Evolutionary conservation across 2,329 filamentous ascomycete species (phyloP).

Genomic region (Aspergillus clavatus): DNA sequence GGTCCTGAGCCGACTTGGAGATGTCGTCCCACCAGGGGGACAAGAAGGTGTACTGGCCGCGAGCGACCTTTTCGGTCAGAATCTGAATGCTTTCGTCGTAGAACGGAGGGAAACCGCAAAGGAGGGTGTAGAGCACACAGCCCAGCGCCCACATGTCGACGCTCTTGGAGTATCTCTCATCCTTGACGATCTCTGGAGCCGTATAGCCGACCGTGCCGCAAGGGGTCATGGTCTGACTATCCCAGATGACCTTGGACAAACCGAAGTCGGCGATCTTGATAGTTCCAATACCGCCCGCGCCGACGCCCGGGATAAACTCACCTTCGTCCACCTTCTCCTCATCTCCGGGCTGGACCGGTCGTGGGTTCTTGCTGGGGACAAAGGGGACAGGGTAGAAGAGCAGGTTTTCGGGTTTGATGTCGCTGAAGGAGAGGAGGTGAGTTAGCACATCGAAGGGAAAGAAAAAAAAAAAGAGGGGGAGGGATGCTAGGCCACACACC

Average conservation of each 20-base stretch:
- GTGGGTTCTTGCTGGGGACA: conserved; percentile 71
- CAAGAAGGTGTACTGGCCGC: conserved; percentile 93
- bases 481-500: conserved; percentile 68
- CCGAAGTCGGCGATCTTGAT: conserved; percentile 99
- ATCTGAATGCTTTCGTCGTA: conserved; percentile 98
- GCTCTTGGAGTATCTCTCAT: conserved; percentile 96
- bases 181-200: conserved; percentile 96
- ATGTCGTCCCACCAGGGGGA: conserved; percentile 99
- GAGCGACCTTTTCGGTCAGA: conserved; percentile 93
- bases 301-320: conserved; percentile 77
- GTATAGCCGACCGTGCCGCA: conserved; percentile 98
- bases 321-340: conserved; percentile 98
- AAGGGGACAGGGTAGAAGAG: conserved; percentile 85
- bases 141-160: conserved; percentile 99
- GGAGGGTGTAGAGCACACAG: conserved; percentile 91
- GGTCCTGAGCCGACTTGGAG: conserved; percentile 86
- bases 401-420: conserved; percentile 95
- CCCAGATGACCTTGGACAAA: conserved; percentile 96
- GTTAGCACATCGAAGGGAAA: neutral
- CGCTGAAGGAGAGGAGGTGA: conserved; percentile 18
- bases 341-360: conserved; percentile 78
- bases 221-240: conserved; percentile 97
- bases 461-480: neutral
- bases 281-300: conserved; percentile 81
- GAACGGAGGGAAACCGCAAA: conserved; percentile 97